Evolutionary conservation across 371 early-diverging fungal species (phyloP).

Genomic region (Syncephalastrum monosporum): DNA sequence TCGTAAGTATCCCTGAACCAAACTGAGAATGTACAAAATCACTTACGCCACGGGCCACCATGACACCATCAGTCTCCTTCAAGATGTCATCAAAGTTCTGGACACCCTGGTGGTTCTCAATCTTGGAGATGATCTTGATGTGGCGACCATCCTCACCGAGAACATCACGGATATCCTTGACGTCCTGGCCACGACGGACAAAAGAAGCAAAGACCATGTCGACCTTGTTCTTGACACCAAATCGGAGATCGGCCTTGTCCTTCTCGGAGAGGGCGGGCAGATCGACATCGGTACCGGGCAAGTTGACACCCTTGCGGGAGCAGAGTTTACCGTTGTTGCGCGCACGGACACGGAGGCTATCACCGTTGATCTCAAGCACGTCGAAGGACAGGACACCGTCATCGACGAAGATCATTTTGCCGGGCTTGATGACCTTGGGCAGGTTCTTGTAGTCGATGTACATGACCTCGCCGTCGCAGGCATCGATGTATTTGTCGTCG

Average conservation of each 20-base stretch:
- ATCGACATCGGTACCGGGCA: constrained; percentile 84
- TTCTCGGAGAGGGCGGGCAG: constrained; percentile 94
- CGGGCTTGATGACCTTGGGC: constrained; percentile 70
- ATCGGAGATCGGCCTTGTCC: constrained; percentile 88
- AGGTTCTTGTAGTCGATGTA: constrained; percentile 88
- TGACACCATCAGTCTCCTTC: constrained; percentile 94
- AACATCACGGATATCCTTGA: constrained; percentile 79
- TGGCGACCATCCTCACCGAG: constrained; percentile 77
- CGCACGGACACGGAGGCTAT: constrained; percentile 66
- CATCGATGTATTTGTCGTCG: constrained; percentile 60
- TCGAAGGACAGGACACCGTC: constrained; percentile 81
- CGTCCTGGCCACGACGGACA: constrained; percentile 89
- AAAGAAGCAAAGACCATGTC: constrained; percentile 98
- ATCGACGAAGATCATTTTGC: constrained; percentile 82
- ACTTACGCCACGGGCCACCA: constrained; percentile 95
- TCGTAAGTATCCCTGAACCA: background rate
- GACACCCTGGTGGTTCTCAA: constrained; percentile 95
- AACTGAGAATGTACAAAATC: constrained; percentile 9
- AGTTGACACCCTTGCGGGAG: constrained; percentile 84
- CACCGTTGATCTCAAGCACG: constrained; percentile 63
- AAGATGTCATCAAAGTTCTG: constrained; percentile 97
- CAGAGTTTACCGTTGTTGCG: constrained; percentile 70
- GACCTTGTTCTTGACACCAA: constrained; percentile 92
- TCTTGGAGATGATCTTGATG: constrained; percentile 95
- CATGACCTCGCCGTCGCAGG: constrained; percentile 70